Base-by-base conservation (phyloP, 2,329 filamentous ascomycete species). In the Rutstroemia sp. region DNA sequence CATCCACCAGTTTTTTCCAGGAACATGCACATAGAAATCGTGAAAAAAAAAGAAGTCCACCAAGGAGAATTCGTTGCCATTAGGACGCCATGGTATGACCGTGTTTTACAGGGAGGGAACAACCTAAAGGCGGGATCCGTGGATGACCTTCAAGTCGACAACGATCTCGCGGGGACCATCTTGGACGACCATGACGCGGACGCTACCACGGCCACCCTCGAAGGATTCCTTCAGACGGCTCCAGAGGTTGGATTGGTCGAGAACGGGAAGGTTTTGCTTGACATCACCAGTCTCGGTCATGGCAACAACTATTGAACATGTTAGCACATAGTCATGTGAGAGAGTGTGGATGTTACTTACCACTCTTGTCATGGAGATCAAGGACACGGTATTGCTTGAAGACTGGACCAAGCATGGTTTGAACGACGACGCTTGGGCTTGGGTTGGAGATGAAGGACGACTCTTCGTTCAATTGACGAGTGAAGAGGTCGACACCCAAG, bases 381-480 rank as follows among this genome's bases (percentile, higher is more conserved):
- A 99, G 87, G 73, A 99, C 92, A 71, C 94, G 92, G 87, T 99
- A 99, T 83, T 97, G 94, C 90, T 97, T 97, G 90, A 97, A 96
- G 79, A 97, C 86, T 63, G 94, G 94, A 69, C 92, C 94, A 66
- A 95, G 88, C 91, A 99, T 97, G 79, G 92, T 97, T 87, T 99
- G 94, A 70, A 99, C 92, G 63, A 97, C 85, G 60, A 99, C 94
- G 67, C 89, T 96, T 67, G 92, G 92, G 65, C 88, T 89, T 64
- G 94, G 94, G 87, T 95, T 95, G 77, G 89, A 92, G 78, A 97
- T 86, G 79, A 96, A 96, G 69, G 88, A 92, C 57, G 90, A 96
- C 87, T 99, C 94, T 80, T 99, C 94, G 72, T 97, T 91, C 65
- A 99, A 84, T 81, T 97, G 90, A 84, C 96, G 95, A 82, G 92